Conservation (phyloP, 176 grass and related monocot species). For the Cenchrus fungigraminus region DNA sequence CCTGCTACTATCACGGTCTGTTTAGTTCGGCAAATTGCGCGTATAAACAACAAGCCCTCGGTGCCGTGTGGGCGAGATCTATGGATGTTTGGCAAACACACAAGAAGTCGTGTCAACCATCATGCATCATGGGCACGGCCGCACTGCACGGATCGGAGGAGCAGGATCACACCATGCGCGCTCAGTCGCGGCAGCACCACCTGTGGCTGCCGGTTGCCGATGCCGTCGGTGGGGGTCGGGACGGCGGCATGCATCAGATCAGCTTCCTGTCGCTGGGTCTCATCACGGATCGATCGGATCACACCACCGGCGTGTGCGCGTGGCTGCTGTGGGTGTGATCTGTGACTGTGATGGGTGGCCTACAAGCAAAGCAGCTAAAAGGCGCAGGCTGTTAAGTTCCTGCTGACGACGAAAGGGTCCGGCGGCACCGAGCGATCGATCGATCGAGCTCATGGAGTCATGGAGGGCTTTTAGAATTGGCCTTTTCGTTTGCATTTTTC, state of each 20-base stretch:
- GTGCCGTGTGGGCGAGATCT: no score
- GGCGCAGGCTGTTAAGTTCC: neutral
- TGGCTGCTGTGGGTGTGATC: neutral
- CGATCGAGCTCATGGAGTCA: neutral
- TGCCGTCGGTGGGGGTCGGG: neutral
- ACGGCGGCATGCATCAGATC: neutral
- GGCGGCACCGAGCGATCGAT: neutral
- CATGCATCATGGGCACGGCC: neutral
- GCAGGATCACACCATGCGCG: neutral
- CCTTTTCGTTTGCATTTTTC: neutral
- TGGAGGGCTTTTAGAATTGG: neutral
- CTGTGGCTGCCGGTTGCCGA: neutral
- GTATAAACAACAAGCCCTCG: no score
- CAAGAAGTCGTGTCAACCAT: neutral
- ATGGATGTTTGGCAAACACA: neutral
- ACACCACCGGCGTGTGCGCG: conserved; percentile 25
- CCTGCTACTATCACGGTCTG: no score
- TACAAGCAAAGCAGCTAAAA: neutral
- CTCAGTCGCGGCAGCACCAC: neutral
- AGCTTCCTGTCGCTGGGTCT: neutral
- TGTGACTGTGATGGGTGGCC: neutral
- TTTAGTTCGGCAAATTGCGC: no score
- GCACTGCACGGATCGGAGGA: neutral
- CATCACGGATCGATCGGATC: neutral
- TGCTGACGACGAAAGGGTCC: neutral